phyloP scores from a whole-genome alignment of 352 stramenopile species.

The Pythium dissimile region DNA sequence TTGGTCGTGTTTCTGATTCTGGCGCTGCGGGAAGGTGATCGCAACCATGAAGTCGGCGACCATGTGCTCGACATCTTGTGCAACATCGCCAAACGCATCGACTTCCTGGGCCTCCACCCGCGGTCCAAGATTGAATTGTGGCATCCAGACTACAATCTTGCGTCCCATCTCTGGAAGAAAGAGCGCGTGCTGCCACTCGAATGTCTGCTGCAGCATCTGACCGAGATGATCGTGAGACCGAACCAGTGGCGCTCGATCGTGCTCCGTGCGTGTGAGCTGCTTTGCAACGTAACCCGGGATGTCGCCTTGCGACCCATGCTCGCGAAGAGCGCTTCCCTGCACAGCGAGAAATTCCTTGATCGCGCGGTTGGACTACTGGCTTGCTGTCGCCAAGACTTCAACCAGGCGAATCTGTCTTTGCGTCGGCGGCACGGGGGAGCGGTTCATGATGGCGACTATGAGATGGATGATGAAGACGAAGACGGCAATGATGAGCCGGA shows the following conservation, averaged over 20 bases:
- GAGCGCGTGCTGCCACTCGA: conserved; percentile 58
- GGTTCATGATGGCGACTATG: conserved; percentile 31
- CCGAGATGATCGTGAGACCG: conserved; percentile 33
- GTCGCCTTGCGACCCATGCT: conserved; percentile 41
- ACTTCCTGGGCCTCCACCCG: conserved; percentile 63
- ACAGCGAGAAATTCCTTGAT: conserved; percentile 43
- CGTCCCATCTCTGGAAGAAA: conserved; percentile 57
- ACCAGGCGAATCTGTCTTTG: conserved; percentile 20
- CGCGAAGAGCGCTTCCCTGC: conserved; percentile 38
- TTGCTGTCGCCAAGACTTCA: conserved; percentile 52
- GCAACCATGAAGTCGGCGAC: conserved; percentile 51
- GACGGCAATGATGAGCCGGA: conserved; percentile 45
- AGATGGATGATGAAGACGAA: conserved; percentile 56
- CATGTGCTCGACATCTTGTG: conserved; percentile 76
- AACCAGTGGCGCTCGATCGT: conserved; percentile 47
- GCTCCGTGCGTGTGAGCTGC: conserved; percentile 54
- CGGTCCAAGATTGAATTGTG: conserved; percentile 48
- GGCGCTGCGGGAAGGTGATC: conserved; percentile 37
- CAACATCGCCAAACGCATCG: conserved; percentile 62
- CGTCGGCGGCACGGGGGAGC: conserved; percentile 16
- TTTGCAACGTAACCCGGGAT: conserved; percentile 59
- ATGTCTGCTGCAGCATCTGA: conserved; percentile 54
- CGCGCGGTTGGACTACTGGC: conserved; percentile 48
- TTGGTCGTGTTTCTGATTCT: conserved; percentile 62
- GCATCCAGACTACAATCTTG: conserved; percentile 58